Evolutionary conservation across 768 basidiomycete species (phyloP), one percentile per base, ranked within the genome.

Genomic region (Auricularia sp.): DNA sequence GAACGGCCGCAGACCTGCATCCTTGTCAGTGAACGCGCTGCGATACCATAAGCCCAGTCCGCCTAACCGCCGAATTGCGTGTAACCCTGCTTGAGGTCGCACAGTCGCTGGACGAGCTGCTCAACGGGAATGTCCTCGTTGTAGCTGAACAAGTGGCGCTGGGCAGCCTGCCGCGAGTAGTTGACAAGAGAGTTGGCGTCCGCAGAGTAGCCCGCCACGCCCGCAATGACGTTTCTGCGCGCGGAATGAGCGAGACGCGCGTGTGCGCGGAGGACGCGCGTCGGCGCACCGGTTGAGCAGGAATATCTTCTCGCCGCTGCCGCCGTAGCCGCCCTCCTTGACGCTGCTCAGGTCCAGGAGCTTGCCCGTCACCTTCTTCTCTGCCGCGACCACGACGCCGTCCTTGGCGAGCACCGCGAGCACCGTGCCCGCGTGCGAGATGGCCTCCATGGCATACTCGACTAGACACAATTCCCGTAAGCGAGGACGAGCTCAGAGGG

Each of bases 381-480:
- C 91, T 5, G 90, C 94, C 0, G 91, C 94, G 2, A 96, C 81
- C 8, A 96, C 91, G 18, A 96, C 90, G 0, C 94, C 94, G 67
- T 94, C 90, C 70, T 86, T 89, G 35, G 93, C 92, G 35, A 95
- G 82, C 64, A 95, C 88, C 51, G 92, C 93, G n/a, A 96, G 84
- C 56, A 96, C 93, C 51, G 93, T 91, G 63, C 92, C 92, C 21
- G 93, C 93, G 71, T 94, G 90, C 35, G 94, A 97, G 81, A 98
- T 98, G 65, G 94, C 93, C 74, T 98, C 97, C 93, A 98, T 97
- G 54, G 96, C 96, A 84, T 99, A 99, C 79, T 99, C 96, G 80
- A 98, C 96, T 96, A 70, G 7, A 33, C 54, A 36, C 54, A 35
- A 63, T 59, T 62, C 47, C 56, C 61, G 68, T 61, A 42, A 54